A percentile compares a stretch with the other conserved stretches of the same genome.
Evolutionary conservation across 306 rosid genomes (phyloP).

Genomic region (Vigna radiata): DNA sequence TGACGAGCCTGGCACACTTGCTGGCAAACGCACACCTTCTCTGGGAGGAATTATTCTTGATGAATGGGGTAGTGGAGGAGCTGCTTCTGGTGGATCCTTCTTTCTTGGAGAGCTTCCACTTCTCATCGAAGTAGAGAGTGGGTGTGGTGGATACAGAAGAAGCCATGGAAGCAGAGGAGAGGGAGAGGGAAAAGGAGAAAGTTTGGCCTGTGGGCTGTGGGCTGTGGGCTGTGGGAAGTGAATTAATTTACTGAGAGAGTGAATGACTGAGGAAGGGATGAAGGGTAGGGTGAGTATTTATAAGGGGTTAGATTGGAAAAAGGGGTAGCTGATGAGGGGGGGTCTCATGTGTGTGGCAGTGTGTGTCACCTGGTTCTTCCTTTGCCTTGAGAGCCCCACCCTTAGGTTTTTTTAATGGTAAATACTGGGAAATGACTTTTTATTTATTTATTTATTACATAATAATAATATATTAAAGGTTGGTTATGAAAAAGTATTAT

Average conservation of each 20-base stretch:
- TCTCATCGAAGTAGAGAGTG: conserved; percentile 78
- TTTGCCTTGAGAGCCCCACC: conserved; percentile 72
- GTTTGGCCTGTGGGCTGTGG: not conserved
- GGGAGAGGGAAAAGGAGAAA: not conserved
- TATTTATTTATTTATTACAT: not conserved
- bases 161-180: conserved; percentile 44
- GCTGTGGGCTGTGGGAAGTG: conserved; percentile 24
- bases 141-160: conserved; percentile 48
- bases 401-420: not conserved
- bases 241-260: conserved; percentile 44
- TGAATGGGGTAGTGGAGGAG: conserved; percentile 58
- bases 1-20: conserved; percentile 82
- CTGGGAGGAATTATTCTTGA: conserved; percentile 56
- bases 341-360: conserved; percentile 70
- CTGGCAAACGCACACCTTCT: conserved; percentile 72
- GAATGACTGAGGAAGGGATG: conserved; percentile 31
- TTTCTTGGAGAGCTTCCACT: conserved; percentile 87
- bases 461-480: not conserved
- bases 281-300: conserved; percentile 55
- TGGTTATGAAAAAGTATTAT: conserved; percentile 37
- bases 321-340: conserved; percentile 37
- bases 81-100: conserved; percentile 66
- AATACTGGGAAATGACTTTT: not conserved
- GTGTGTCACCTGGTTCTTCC: conserved; percentile 82
- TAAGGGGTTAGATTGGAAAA: conserved; percentile 53